Evolutionary conservation across 805 yeast species (phyloP), one percentile per base, ranked within the genome.

Genomic region (Lipomyces mesembrius): DNA sequence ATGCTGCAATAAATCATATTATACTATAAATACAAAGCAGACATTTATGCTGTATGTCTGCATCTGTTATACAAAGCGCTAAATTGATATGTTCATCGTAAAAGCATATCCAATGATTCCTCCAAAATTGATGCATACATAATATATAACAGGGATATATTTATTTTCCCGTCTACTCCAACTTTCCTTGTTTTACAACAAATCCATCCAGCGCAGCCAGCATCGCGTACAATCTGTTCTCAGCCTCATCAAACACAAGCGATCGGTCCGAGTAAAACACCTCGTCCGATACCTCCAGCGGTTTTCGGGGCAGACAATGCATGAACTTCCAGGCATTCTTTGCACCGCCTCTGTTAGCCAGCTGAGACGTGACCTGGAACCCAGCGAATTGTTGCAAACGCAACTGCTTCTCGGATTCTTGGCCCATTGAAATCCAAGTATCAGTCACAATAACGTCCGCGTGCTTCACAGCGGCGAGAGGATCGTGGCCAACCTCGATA

Each of bases 381-480:
- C 96, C 97, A 17, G 81, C 83, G 77, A 95, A 95, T 79, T 92
- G 93, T 74, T 87, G 82, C 73, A 95, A 81, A 70, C 93, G 90
- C 64, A 83, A 81, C 59, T 77, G 82, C 70, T 87, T 90, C 77
- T 93, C 93, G 3, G 84, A 80, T 78, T 95, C 99, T 81, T 95
- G 93, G 65, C 99, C 99, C 99, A 95, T 95, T 0, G 98, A 94
- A 29, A 95, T 87, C 87, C 97, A 95, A 2, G 99, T 95, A 75
- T 95, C 99, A 17, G 99, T 95, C 57, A 94, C 98, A 46, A 95
- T 78, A 53, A 95, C 83, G 75, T 94, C 86, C 3, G 98, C 92
- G 71, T 83, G 82, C 62, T 83, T 82, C 60, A 92, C 85, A 0
- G 98, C 97, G 32, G 75, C 81, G n/a, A 80, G 74, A 2, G 98